phyloP scores from a whole-genome alignment of 106 monocot genomes.

The Allium cepa region DNA sequence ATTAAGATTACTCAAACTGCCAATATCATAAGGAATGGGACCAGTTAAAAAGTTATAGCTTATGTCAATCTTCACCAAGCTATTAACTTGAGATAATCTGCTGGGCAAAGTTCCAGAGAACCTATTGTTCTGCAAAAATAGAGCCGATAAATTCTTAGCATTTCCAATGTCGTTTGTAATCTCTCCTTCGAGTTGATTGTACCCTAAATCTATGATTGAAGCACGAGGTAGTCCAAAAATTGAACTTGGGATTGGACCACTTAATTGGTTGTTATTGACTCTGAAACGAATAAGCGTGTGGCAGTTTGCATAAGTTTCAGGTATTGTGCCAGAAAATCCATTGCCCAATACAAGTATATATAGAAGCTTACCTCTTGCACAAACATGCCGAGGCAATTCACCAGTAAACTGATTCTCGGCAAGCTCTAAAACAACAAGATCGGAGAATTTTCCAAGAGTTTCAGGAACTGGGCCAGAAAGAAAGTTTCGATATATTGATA shows the following conservation, averaged over 20 bases:
- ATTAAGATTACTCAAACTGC: constrained; percentile 46
- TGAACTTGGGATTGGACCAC: constrained; percentile 40
- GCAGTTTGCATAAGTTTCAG: constrained; percentile 52
- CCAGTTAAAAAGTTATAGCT: constrained; percentile 74
- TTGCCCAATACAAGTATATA: constrained; percentile 68
- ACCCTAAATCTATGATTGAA: constrained; percentile 72
- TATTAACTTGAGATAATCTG: constrained; percentile 43
- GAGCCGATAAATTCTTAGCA: constrained; percentile 67
- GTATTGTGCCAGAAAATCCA: constrained; percentile 52
- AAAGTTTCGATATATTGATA: constrained; percentile 70
- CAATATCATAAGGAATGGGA: constrained; percentile 61
- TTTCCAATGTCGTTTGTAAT: constrained; percentile 43
- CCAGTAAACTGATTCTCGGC: constrained; percentile 80
- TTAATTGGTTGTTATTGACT: constrained; percentile 56
- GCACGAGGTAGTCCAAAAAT: constrained; percentile 62
- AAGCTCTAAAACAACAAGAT: constrained; percentile 60
- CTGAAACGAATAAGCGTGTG: constrained; percentile 61
- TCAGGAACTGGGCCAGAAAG: constrained; percentile 62
- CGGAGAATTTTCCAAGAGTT: constrained; percentile 51
- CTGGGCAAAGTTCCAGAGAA: constrained; percentile 53
- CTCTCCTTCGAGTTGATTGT: constrained; percentile 60
- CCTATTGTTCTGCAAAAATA: constrained; percentile 66
- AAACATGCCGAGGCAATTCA: constrained; percentile 45
- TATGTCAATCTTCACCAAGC: constrained; percentile 77
- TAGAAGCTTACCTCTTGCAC: constrained; percentile 42